Base-by-base conservation (phyloP, 1,284 basidiomycete species). In the Singerocomus inundabilis region DNA sequence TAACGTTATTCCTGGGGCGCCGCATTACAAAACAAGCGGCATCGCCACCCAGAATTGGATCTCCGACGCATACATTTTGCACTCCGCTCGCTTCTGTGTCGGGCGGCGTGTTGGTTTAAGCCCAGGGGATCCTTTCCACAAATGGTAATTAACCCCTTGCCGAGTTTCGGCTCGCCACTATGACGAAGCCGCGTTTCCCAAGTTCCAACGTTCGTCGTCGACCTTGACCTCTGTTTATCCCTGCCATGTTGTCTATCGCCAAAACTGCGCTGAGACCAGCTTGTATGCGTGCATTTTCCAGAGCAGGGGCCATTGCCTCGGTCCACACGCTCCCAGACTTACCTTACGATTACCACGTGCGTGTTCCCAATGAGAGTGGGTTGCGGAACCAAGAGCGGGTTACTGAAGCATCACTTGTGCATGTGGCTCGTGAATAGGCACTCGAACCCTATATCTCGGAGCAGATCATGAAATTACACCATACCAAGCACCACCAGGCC, bases 401-500 rank as follows among this genome's bases (percentile, higher is more conserved):
- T 29, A 29, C 40, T 49, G 47, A 50, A 18, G 26, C 30, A 41
- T 21, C 33, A 29, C 16, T 24, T 12, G 13, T 26, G 7, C 16
- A 10, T 10, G 21, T 21, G 21, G 21, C 21, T 33, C 12, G 55
- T 30, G 16, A 45, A 21, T 49, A 81, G 79, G 85, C 83, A n/a
- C 80, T 88, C 51, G 85, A 90, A 68, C 86, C 87, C 12, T 77
- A 81, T 66, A 88, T 91, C 65, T 86, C 82, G 5, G 72, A 79
- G 60, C 82, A 93, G 70, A 95, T 93, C 62, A 94, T 94, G 92
- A 85, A 79, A 52, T 80, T 98, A 54, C 96, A 99, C 72, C 95
- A 99, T 78, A 83, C 84, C 61, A 96, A 94, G 79, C 96, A 99
- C 70, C 96, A 98, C 72, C 90, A 93, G 72, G 82, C 88, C 21